Evolutionary conservation across 2,329 filamentous ascomycete species (phyloP), one percentile per base, ranked within the genome.

Genomic region (Pezicula rhizophila): DNA sequence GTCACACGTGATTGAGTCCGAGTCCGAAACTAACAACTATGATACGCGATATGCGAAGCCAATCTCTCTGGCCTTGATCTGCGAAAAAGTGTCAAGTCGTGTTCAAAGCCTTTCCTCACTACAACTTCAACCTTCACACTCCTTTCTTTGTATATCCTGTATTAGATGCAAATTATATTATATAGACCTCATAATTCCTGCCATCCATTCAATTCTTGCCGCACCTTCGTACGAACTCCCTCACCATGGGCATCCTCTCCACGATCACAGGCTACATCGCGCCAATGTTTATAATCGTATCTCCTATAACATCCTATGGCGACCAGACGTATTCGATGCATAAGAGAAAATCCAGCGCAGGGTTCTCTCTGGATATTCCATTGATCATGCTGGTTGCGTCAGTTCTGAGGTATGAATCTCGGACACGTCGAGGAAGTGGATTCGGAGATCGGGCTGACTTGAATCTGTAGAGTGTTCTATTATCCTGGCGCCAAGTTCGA

Each of bases 301-400:
- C 81, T 58, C 82, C 81, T 15, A 70, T 85, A 41, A 68, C 83
- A 37, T 84, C 80, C 47, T 85, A 85, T 65, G 75, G 75, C 60
- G 82, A 85, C 68, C 81, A 85, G 69, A 80, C 78, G 23, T 61
- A 80, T 42, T 77, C 82, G 33, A 87, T 87, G 77, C 76, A 84
- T 60, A 72, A 76, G 58, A 74, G 69, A 49, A 81, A 78, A 64
- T 81, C 80, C 39, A 85, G 81, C 56, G 79, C 78, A 12, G 82
- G 82, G 49, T 86, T 86, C 68, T 86, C 82, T 15, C 73, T 87
- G 53, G 83, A 87, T 59, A 86, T 85, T 40, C 83, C 83, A 28
- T 69, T 87, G 49, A 87, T 87, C 53, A 87, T 87, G 83, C 77
- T 87, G 45, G 75, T 85, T 47, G 80, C 83, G 25, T 86, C 82